Conservation (phyloP, 345 rosid genomes). For the Carallia pectinifolia region DNA sequence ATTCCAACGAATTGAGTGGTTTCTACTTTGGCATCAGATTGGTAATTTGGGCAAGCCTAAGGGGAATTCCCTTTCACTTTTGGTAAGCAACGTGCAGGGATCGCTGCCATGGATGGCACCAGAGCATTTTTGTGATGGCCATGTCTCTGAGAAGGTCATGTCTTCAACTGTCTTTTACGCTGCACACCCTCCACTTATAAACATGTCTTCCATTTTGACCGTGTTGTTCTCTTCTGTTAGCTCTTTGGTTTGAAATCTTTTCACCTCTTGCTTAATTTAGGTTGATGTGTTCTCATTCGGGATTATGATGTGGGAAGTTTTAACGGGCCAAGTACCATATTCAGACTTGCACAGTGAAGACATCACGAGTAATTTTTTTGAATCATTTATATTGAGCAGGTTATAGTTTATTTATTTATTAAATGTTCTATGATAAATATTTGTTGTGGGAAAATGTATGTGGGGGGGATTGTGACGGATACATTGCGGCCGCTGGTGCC, state of each 20-base stretch:
- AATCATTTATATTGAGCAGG: background rate
- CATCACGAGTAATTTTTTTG: slow-evolving; percentile 44
- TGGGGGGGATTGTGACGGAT: slow-evolving; percentile 70
- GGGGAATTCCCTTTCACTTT: slow-evolving; percentile 59
- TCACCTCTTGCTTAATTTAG: slow-evolving; percentile 19
- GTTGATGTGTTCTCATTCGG: slow-evolving; percentile 72
- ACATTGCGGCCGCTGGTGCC: slow-evolving; percentile 62
- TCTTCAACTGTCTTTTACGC: background rate
- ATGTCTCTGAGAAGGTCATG: slow-evolving; percentile 57
- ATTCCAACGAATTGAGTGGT: background rate
- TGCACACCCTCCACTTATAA: too few species aligned
- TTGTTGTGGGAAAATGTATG: background rate
- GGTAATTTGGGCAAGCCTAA: slow-evolving; percentile 63
- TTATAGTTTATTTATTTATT: too few species aligned
- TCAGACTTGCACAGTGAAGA: slow-evolving; percentile 66
- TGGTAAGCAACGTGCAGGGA: slow-evolving; percentile 63
- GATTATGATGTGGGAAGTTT: slow-evolving; percentile 65
- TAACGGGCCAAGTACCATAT: slow-evolving; percentile 69
- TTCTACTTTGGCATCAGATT: slow-evolving; percentile 36
- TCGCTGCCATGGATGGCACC: slow-evolving; percentile 78
- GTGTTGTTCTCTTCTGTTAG: background rate
- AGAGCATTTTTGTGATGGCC: slow-evolving; percentile 55
- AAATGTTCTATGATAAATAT: too few species aligned
- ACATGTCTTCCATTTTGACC: too few species aligned
- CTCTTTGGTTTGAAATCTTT: background rate